Conservation (phyloP, 352 stramenopile species). For the Hyaloperonospora arabidopsidis region DNA sequence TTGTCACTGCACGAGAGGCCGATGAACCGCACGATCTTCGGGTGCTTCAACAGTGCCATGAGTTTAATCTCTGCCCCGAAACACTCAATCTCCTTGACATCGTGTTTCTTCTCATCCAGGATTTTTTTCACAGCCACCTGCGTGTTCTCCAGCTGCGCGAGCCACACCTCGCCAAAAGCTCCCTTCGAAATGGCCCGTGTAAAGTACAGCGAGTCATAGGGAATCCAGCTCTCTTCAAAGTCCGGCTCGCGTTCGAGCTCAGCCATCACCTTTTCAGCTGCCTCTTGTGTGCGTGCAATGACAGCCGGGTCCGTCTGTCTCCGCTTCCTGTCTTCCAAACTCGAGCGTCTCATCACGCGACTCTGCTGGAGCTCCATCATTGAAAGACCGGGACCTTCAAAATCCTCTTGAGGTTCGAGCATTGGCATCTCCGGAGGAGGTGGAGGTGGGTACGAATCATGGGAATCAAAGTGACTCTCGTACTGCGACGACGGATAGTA, state of each 20-base stretch:
- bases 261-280: slow-evolving; percentile 46
- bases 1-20: slow-evolving; percentile 44
- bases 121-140: slow-evolving; percentile 82
- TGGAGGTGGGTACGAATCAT: slow-evolving; percentile 21
- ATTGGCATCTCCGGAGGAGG: slow-evolving; percentile 23
- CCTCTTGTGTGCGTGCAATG: slow-evolving; percentile 29
- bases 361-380: slow-evolving; percentile 30
- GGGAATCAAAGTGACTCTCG: slow-evolving; percentile 12
- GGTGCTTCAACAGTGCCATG: slow-evolving; percentile 41
- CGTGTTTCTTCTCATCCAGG: slow-evolving; percentile 67
- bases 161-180: slow-evolving; percentile 77
- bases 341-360: slow-evolving; percentile 10
- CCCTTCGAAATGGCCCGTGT: slow-evolving; percentile 68
- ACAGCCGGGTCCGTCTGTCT: slow-evolving; percentile 22
- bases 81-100: slow-evolving; percentile 77
- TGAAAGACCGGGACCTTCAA: slow-evolving; percentile 19
- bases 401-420: slow-evolving; percentile 21
- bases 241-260: slow-evolving; percentile 52
- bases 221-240: slow-evolving; percentile 45
- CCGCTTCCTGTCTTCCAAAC: slow-evolving; percentile 17
- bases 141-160: slow-evolving; percentile 67
- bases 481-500: slow-evolving; percentile 10
- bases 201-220: slow-evolving; percentile 69
- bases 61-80: slow-evolving; percentile 46
- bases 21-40: slow-evolving; percentile 44